Base-by-base conservation (phyloP, 2,329 filamentous ascomycete species). In the Periconia digitata region DNA sequence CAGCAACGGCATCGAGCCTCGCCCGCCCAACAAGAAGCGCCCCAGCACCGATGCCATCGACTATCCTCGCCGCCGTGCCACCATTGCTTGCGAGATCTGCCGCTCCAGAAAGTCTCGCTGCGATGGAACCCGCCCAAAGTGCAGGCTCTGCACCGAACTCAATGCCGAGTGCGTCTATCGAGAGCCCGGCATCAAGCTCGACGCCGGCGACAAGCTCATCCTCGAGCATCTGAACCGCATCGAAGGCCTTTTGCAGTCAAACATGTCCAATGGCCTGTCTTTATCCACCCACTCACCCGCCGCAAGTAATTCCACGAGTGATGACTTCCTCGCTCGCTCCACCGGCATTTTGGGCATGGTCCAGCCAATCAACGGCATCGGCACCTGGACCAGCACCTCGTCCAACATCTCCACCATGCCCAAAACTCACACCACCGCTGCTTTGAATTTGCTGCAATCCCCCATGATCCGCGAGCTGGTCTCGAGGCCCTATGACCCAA, bases 181-280 rank as follows among this genome's bases (percentile, higher is more conserved):
- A 54, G 89, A 94, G 67, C 89, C 89, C 6, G 89, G 89, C 2
- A 89, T 92, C 76, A 94, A 94, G 73, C 81, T 94, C 8, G 89
- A 94, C 67, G 88, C 89, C 29, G 89, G 89, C 56, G 89, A 92
- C 75, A 92, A 92, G 73, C 77, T 94, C 47, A 94, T 94, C 52
- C 75, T 94, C 32, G 89, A 92, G 66, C 85, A 87, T 47, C 77
- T 94, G 29, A 84, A 81, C 59, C 84, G 87, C 44, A 92, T 94
- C 61, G 89, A 94, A 70, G 86, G 79, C 43, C 75, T 94, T 38
- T 77, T 94, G n/a, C 87, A 92, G 66, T 84, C 85, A 54, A 87
- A 77, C 56, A 74, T 90, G 56, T 67, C 76, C 39, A 82, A 77
- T 53, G 76, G 76, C 29, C 75, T 85, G 51, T 77, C 13, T 24